Conservation (phyloP, 2,329 filamentous ascomycete species). For the Endoconidiophora laricicola region DNA sequence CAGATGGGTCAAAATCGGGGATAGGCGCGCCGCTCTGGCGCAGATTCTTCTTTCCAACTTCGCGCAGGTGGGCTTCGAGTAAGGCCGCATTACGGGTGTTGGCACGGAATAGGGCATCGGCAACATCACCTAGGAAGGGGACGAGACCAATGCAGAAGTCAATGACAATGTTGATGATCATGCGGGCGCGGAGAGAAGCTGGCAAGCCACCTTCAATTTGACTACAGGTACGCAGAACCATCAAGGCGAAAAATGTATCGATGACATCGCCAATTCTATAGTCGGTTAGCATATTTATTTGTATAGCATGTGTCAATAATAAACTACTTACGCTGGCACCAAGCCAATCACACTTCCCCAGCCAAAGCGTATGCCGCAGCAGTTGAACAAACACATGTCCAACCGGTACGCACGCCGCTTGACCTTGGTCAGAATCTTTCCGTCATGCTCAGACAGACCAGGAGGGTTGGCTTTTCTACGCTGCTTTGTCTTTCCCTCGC, state of each 20-base stretch:
- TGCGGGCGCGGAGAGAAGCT: conserved; percentile 40
- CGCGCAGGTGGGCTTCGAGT: conserved; percentile 49
- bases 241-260: conserved; percentile 57
- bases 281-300: neutral
- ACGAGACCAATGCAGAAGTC: conserved; percentile 61
- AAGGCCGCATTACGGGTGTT: conserved; percentile 62
- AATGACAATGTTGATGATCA: conserved; percentile 64
- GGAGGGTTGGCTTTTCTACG: conserved; percentile 69
- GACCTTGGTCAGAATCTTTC: conserved; percentile 65
- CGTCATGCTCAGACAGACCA: conserved; percentile 71
- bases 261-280: conserved; percentile 56
- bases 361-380: conserved; percentile 69
- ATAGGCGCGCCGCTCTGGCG: conserved; percentile 29
- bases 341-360: conserved; percentile 79
- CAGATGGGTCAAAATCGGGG: conserved; percentile 33
- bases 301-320: neutral
- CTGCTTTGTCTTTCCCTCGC: conserved; percentile 55
- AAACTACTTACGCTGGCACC: conserved; percentile 52
- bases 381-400: conserved; percentile 69
- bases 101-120: conserved; percentile 54
- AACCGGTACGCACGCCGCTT: conserved; percentile 73
- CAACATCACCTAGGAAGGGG: conserved; percentile 60
- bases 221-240: conserved; percentile 56
- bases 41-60: conserved; percentile 45
- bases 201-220: conserved; percentile 65